Evolutionary conservation across 2,329 filamentous ascomycete species (phyloP), one percentile per base, ranked within the genome.

Genomic region (Sporothrix phasma): DNA sequence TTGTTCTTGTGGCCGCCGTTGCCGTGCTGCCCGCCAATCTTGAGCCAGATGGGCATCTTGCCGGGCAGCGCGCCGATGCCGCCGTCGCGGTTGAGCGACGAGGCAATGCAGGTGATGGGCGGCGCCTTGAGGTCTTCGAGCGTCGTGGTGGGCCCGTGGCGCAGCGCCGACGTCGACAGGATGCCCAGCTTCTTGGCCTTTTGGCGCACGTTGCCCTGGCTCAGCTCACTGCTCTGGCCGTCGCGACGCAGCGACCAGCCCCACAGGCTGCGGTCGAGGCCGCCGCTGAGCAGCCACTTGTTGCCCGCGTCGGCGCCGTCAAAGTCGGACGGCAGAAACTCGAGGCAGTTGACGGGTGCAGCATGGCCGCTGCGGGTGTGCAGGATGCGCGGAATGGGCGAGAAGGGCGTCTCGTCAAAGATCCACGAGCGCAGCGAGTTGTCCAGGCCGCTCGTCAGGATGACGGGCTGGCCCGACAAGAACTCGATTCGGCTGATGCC

Each of bases 371-470:
- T 92, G 68, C 94, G 84, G 3, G 85, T 84, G 74, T 99, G 94
- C 34, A 99, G 78, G 29, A 91, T 88, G 19, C 93, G 85, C 2
- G 94, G 94, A 11, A 92, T 82, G 0, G 92, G 87, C 0, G 90
- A 94, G 73, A 96, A 96, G 0, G 93, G 92, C 0, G 87, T 88
- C 73, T 95, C 88, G 71, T 97, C 93, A 70, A 97, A 96, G 66
- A 97, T 94, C 93, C 93, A 97, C 5, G 92, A 92, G 73, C 93
- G 95, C 65, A 99, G 78, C 10, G 92, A 90, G 75, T 99, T 99
- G 74, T 99, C 94, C 56, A 89, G 81, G 4, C 94, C 95, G 68
- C 91, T 94, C 10, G 92, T 96, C 31, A 97, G 80, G 47, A 99
- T 83, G 2, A 97, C 88, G 5, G 91, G 89, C 73, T 99, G 95